A percentile compares a stretch with the other conserved stretches of the same genome.
phyloP scores from a whole-genome alignment of 1,284 basidiomycete species.

The Trichosporon sp. region DNA sequence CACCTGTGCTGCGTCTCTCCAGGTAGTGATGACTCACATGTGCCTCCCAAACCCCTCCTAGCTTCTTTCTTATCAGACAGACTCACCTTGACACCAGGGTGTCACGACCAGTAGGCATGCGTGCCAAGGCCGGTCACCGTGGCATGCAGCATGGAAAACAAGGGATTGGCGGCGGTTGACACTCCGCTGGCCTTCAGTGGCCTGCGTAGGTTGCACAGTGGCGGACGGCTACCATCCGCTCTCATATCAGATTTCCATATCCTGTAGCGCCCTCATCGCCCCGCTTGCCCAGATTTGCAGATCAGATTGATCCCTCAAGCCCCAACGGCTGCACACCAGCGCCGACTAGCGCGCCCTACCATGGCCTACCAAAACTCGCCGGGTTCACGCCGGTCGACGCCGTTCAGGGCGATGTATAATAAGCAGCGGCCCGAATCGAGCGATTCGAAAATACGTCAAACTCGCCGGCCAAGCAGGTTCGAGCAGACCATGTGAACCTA shows the following conservation, averaged over 20 bases:
- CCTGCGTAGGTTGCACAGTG: neutral
- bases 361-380: neutral
- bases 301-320: conserved; percentile 1
- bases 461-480: no score
- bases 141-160: neutral
- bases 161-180: neutral
- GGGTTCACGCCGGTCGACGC: no score
- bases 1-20: neutral
- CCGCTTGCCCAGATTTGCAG: neutral
- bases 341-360: neutral
- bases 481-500: neutral
- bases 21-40: neutral
- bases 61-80: neutral
- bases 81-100: neutral
- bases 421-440: neutral
- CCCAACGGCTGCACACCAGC: neutral
- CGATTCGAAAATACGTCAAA: conserved; percentile 10
- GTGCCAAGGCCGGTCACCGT: neutral
- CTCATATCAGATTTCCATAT: neutral
- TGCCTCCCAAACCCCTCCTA: neutral
- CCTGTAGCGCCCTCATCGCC: neutral
- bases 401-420: neutral
- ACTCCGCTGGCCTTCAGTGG: neutral
- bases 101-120: neutral
- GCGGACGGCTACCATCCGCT: conserved; percentile 6